Evolutionary conservation across 2,329 filamentous ascomycete genomes (phyloP).

Genomic region (Diaporthe ilicicola): DNA sequence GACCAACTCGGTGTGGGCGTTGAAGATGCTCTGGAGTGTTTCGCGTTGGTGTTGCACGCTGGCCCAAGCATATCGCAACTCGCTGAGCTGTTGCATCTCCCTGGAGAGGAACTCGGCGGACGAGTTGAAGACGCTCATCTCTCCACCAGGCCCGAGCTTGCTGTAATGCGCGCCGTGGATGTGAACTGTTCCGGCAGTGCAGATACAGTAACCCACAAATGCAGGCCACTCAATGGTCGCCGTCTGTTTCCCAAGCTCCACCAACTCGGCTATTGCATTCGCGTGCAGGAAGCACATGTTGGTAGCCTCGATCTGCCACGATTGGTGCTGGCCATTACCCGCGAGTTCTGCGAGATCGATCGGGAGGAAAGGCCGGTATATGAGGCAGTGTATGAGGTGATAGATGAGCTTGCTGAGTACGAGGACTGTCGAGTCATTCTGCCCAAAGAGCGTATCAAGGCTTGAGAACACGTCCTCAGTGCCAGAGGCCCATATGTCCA

Average conservation of each 20-base stretch:
- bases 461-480: slow-evolving; percentile 83
- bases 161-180: slow-evolving; percentile 86
- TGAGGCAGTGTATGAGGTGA: slow-evolving; percentile 85
- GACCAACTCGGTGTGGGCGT: slow-evolving; percentile 82
- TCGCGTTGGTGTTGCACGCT: slow-evolving; percentile 83
- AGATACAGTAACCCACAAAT: slow-evolving; percentile 87
- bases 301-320: slow-evolving; percentile 91
- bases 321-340: slow-evolving; percentile 84
- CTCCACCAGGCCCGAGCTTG: slow-evolving; percentile 53
- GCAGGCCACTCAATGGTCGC: slow-evolving; percentile 84
- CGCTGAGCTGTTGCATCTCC: slow-evolving; percentile 82
- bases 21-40: slow-evolving; percentile 79
- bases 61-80: slow-evolving; percentile 79
- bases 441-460: slow-evolving; percentile 77
- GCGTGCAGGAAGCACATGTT: slow-evolving; percentile 88
- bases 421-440: slow-evolving; percentile 79
- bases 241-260: slow-evolving; percentile 79
- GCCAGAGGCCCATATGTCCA: slow-evolving; percentile 85
- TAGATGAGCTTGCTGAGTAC: slow-evolving; percentile 88
- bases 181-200: slow-evolving; percentile 87
- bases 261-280: slow-evolving; percentile 85
- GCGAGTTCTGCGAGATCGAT: slow-evolving; percentile 84
- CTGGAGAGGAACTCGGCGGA: slow-evolving; percentile 76
- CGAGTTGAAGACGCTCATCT: slow-evolving; percentile 69
- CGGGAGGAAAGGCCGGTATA: slow-evolving; percentile 87